Evolutionary conservation across 768 basidiomycete genomes (phyloP).

Genomic region (Pisolithus sp.): DNA sequence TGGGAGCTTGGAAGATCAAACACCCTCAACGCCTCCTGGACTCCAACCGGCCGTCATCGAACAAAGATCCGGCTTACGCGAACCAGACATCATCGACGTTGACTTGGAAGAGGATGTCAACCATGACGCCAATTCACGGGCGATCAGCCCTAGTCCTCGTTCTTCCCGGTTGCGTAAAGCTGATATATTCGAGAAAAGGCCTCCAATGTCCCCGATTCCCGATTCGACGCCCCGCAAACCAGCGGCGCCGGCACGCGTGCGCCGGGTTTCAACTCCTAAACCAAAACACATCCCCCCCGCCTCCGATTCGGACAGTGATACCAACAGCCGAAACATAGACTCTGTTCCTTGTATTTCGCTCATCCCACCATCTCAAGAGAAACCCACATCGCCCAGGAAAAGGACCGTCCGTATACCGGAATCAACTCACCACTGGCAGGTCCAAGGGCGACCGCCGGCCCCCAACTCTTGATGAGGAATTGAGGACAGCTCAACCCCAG

Average conservation of each 20-base stretch:
- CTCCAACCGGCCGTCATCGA: constrained; percentile 16
- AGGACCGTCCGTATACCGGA: constrained; percentile 5
- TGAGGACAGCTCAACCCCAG: constrained; percentile 41
- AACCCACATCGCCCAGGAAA: constrained; percentile 12
- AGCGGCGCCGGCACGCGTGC: constrained; percentile 50
- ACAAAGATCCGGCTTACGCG: not conserved
- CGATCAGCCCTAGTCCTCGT: constrained; percentile 9
- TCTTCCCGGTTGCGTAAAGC: constrained; percentile 12
- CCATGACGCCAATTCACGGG: not conserved
- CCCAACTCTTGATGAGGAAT: constrained; percentile 63
- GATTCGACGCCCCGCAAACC: constrained; percentile 45
- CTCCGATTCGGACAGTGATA: constrained; percentile 17
- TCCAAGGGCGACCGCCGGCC: constrained; percentile 28
- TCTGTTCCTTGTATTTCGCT: constrained; percentile 19
- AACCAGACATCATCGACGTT: constrained; percentile 30
- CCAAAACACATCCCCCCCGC: constrained; percentile 11
- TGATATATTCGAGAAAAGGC: constrained; percentile 52
- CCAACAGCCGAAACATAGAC: constrained; percentile 9
- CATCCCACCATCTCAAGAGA: constrained; percentile 15
- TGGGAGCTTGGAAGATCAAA: constrained; percentile 40
- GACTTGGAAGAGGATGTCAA: constrained; percentile 26
- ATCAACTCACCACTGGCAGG: constrained; percentile 1
- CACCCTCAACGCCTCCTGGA: constrained; percentile 46
- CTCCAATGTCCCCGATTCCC: constrained; percentile 61
- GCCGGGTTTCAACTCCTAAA: constrained; percentile 27